phyloP scores from a whole-genome alignment of 805 yeast genomes.

The Candida awuae region DNA sequence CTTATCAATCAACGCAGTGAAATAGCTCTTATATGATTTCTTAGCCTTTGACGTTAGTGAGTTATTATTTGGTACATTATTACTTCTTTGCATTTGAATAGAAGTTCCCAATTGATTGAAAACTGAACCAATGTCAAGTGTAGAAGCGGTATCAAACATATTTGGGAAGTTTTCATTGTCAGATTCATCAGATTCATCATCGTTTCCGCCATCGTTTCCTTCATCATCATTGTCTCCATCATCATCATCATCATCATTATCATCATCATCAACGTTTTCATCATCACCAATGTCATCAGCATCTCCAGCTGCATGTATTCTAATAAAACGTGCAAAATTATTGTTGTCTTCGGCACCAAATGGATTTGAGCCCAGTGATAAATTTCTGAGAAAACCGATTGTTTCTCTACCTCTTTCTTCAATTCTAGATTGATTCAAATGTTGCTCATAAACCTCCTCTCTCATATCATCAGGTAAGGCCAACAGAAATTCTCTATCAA shows the following conservation, averaged over 20 bases:
- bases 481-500: conserved; percentile 83
- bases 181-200: conserved; percentile 10
- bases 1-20: conserved; percentile 65
- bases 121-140: too few relatives aligned
- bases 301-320: conserved; percentile 25
- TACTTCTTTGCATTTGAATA: conserved; percentile 6
- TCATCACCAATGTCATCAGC: conserved; percentile 13
- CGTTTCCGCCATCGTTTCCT: conserved; percentile 18
- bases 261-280: conserved; percentile 14
- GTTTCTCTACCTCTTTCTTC: conserved; percentile 30
- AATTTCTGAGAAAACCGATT: conserved; percentile 4
- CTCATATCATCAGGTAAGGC: conserved; percentile 91
- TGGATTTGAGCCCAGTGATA: conserved; percentile 2
- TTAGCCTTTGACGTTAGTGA: conserved; percentile 12
- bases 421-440: conserved; percentile 65
- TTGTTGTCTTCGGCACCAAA: conserved; percentile 28
- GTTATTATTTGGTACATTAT: conserved; percentile 4
- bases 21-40: conserved; percentile 33
- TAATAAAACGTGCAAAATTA: conserved; percentile 18
- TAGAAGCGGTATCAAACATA: too few relatives aligned
- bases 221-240: conserved; percentile 21
- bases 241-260: conserved; percentile 9
- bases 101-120: conserved; percentile 1
- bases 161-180: too few relatives aligned
- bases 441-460: conserved; percentile 84